Evolutionary conservation across 768 basidiomycete genomes (phyloP).

Genomic region (Russula griseocarnosa): DNA sequence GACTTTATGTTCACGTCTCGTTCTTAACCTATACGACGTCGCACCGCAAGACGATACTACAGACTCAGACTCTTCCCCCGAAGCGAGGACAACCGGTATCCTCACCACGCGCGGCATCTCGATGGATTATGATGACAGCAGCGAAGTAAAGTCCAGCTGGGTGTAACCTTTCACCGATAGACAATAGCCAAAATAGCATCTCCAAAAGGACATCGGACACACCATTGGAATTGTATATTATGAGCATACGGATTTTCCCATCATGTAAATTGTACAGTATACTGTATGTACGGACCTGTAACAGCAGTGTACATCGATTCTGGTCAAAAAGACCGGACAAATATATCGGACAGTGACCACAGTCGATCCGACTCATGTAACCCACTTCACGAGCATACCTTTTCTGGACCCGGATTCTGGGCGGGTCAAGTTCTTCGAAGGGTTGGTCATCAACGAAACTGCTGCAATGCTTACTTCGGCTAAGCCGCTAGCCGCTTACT

Average conservation of each 20-base stretch:
- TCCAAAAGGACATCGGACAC: not conserved
- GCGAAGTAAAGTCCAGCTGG: not conserved
- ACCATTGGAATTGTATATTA: not conserved
- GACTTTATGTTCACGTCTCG: slow-evolving; percentile 51
- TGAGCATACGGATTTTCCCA: no score
- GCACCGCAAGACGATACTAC: slow-evolving; percentile 26
- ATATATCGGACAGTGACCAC: not conserved
- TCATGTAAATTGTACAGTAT: not conserved
- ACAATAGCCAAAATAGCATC: not conserved
- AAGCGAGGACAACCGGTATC: slow-evolving; percentile 27
- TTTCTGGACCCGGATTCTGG: no score
- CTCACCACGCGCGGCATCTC: slow-evolving; percentile 25
- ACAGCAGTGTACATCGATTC: not conserved
- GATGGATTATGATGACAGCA: not conserved
- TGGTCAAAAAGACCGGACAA: not conserved
- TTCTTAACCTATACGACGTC: slow-evolving; percentile 50
- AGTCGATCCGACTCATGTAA: no score
- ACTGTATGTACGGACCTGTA: not conserved
- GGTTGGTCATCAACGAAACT: no score
- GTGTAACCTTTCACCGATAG: no score
- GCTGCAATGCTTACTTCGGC: not conserved
- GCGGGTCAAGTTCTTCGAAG: no score
- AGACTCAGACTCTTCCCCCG: not conserved
- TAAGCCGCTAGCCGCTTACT: no score
- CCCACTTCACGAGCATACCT: no score